Conservation (phyloP, 2,329 filamentous ascomycete genomes). For the Trichoderma simmonsii region DNA sequence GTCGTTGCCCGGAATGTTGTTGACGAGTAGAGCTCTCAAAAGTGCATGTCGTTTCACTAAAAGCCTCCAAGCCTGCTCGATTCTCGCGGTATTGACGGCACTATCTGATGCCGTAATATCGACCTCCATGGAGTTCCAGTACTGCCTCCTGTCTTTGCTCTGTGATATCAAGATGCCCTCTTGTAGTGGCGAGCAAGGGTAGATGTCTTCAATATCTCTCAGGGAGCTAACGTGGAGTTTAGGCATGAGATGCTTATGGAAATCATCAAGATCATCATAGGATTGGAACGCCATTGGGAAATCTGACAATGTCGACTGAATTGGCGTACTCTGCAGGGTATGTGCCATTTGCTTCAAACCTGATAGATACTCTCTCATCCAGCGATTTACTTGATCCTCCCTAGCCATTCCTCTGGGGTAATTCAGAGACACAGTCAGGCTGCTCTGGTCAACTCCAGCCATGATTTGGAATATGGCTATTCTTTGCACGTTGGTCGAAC, state of each 20-base stretch:
- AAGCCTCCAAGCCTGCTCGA: too few species aligned
- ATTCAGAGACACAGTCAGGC: background rate
- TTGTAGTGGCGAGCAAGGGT: too few species aligned
- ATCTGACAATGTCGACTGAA: background rate
- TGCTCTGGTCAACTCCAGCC: background rate
- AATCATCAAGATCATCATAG: background rate
- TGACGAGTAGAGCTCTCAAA: background rate
- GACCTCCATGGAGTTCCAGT: too few species aligned
- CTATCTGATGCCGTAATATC: too few species aligned
- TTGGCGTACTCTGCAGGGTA: background rate
- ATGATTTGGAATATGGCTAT: background rate
- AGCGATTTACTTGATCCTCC: background rate
- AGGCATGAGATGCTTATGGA: too few species aligned
- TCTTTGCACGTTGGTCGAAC: background rate
- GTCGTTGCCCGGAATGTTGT: constrained; percentile 6
- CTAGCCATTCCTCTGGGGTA: background rate
- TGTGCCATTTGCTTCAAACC: background rate
- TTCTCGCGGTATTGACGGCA: too few species aligned
- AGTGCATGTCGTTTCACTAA: background rate
- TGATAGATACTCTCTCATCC: background rate
- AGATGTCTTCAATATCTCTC: too few species aligned
- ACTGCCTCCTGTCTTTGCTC: too few species aligned
- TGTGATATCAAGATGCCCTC: too few species aligned
- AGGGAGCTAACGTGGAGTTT: too few species aligned
- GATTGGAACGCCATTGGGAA: background rate